A percentile compares a stretch with the other conserved stretches of the same genome.
Conservation (phyloP, 257 asterid genomes). For the Solanum tarapatanum region DNA sequence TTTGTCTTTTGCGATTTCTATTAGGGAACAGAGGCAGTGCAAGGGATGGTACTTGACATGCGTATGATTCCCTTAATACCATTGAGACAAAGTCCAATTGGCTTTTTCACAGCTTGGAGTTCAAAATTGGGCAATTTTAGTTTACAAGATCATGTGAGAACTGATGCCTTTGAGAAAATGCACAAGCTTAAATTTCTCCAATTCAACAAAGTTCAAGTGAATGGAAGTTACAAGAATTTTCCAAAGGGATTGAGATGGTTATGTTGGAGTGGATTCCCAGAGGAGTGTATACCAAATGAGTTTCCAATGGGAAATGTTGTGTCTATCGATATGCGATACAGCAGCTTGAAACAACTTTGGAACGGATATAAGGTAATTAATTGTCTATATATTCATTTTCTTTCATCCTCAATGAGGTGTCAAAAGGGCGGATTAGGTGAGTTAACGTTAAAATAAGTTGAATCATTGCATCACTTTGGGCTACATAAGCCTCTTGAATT, state of each 20-base stretch:
- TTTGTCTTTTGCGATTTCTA: neutral
- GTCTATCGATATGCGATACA: slow-evolving; percentile 8
- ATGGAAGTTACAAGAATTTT: slow-evolving; percentile 1
- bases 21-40: slow-evolving; percentile 5
- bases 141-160: neutral
- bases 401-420: neutral
- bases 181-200: slow-evolving; percentile 1
- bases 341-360: slow-evolving; percentile 7
- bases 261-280: slow-evolving; percentile 4
- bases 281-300: slow-evolving; percentile 7
- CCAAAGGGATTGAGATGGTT: slow-evolving; percentile 13
- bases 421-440: neutral
- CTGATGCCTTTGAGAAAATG: slow-evolving; percentile 12
- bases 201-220: neutral
- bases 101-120: neutral
- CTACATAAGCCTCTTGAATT: neutral
- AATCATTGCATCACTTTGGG: neutral
- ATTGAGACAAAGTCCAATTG: neutral
- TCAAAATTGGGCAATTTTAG: neutral
- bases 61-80: neutral
- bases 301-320: slow-evolving; percentile 2
- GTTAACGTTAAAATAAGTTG: neutral
- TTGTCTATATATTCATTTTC: neutral
- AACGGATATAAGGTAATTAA: slow-evolving; percentile 6
- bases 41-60: slow-evolving; percentile 8